Evolutionary conservation across 495 filamentous ascomycete species (phyloP).

Genomic region (Penicilliopsis zonata): DNA sequence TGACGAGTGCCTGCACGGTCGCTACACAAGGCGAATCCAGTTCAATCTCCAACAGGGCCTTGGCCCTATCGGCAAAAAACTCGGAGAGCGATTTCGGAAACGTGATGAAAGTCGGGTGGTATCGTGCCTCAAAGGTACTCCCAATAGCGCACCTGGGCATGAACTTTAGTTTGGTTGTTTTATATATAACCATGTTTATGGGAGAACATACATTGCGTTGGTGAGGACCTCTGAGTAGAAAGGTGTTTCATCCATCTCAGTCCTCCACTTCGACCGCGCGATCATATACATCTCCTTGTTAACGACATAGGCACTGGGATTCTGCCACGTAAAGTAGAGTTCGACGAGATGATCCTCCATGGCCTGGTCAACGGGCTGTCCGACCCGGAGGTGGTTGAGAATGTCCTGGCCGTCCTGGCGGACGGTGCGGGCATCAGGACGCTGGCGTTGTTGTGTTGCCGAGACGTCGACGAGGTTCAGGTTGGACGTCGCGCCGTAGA

Average conservation of each 20-base stretch:
- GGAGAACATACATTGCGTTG: slow-evolving; percentile 29
- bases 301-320: slow-evolving; percentile 36
- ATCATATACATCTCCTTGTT: slow-evolving; percentile 36
- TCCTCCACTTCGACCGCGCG: slow-evolving; percentile 28
- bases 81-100: slow-evolving; percentile 35
- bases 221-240: slow-evolving; percentile 39
- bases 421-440: slow-evolving; percentile 38
- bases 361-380: slow-evolving; percentile 26
- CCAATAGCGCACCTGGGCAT: slow-evolving; percentile 33
- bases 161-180: background rate
- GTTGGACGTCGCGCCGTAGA: slow-evolving; percentile 37
- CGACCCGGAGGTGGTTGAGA: slow-evolving; percentile 30
- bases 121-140: slow-evolving; percentile 33
- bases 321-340: slow-evolving; percentile 42
- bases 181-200: background rate
- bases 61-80: slow-evolving; percentile 38
- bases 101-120: slow-evolving; percentile 34
- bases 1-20: slow-evolving; percentile 36
- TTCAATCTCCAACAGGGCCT: slow-evolving; percentile 36
- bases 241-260: slow-evolving; percentile 28
- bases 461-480: slow-evolving; percentile 35
- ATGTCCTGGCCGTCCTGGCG: slow-evolving; percentile 35
- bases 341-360: slow-evolving; percentile 35
- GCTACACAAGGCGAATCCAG: slow-evolving; percentile 37
- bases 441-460: slow-evolving; percentile 32